A percentile compares a stretch with the other conserved stretches of the same genome.
Evolutionary conservation across 1,284 basidiomycete genomes (phyloP).

Genomic region (Tilletia horrida): DNA sequence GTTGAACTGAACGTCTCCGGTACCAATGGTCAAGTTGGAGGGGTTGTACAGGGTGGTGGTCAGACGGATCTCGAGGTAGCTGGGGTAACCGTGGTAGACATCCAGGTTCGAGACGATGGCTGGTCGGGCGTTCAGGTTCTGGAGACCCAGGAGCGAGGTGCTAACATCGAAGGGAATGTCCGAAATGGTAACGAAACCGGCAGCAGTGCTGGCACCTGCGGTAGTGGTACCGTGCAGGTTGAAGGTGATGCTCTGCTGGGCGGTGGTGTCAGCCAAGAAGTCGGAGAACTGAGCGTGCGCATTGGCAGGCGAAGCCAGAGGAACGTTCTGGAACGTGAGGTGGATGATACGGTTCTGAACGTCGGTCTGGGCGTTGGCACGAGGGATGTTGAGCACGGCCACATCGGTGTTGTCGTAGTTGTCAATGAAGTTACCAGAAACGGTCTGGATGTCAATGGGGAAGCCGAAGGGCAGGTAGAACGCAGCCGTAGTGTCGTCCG

Average conservation of each 20-base stretch:
- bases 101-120: constrained; percentile 65
- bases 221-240: constrained; percentile 64
- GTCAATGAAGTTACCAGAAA: constrained; percentile 66
- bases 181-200: constrained; percentile 64
- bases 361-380: constrained; percentile 65
- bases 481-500: constrained; percentile 63
- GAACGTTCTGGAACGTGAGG: constrained; percentile 65
- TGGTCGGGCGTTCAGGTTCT: constrained; percentile 66
- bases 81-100: constrained; percentile 68
- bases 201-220: constrained; percentile 65
- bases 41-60: constrained; percentile 55
- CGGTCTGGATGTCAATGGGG: constrained; percentile 66
- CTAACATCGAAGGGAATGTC: constrained; percentile 67
- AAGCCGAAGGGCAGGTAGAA: constrained; percentile 72
- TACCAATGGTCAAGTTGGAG: constrained; percentile 70
- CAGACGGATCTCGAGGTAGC: constrained; percentile 71
- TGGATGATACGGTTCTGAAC: constrained; percentile 66
- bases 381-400: constrained; percentile 66
- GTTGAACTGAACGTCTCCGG: constrained; percentile 66
- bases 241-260: constrained; percentile 61
- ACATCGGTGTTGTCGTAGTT: constrained; percentile 63
- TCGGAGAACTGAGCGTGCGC: constrained; percentile 63
- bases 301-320: constrained; percentile 63
- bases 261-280: constrained; percentile 69
- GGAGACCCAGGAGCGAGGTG: constrained; percentile 66